Conservation (phyloP, 2,329 filamentous ascomycete genomes). For the Calycina marina region DNA sequence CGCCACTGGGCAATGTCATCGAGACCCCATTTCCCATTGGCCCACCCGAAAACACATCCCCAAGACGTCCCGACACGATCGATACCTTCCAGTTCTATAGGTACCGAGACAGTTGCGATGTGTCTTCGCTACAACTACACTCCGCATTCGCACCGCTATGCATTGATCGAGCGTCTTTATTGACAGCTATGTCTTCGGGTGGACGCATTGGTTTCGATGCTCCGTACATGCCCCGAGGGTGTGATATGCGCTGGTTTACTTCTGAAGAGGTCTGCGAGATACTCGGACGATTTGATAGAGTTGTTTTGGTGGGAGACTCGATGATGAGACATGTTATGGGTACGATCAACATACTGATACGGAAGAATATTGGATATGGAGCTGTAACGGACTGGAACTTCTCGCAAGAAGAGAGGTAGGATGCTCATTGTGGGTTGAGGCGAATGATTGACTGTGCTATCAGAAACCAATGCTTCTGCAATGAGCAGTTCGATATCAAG, state of each 20-base stretch:
- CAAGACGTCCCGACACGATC: constrained; percentile 9
- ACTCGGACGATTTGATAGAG: constrained; percentile 29
- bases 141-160: constrained; percentile 24
- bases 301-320: constrained; percentile 32
- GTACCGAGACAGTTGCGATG: constrained; percentile 27
- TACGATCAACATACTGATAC: constrained; percentile 30
- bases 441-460: too few relatives aligned
- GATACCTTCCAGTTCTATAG: constrained; percentile 30
- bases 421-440: neutral
- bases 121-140: constrained; percentile 31
- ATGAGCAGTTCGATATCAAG: constrained; percentile 33
- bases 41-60: constrained; percentile 7
- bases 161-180: constrained; percentile 22
- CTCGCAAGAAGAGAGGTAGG: constrained; percentile 24
- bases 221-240: constrained; percentile 29
- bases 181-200: constrained; percentile 24
- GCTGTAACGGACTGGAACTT: constrained; percentile 36
- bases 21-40: constrained; percentile 9
- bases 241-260: constrained; percentile 33
- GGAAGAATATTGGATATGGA: constrained; percentile 32
- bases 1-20: constrained; percentile 1
- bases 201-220: constrained; percentile 30
- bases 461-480: constrained; percentile 31
- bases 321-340: constrained; percentile 34
- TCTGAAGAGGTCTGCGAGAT: constrained; percentile 32